Conservation (phyloP, 148 eudicot species). For the Linanthus parryae region DNA sequence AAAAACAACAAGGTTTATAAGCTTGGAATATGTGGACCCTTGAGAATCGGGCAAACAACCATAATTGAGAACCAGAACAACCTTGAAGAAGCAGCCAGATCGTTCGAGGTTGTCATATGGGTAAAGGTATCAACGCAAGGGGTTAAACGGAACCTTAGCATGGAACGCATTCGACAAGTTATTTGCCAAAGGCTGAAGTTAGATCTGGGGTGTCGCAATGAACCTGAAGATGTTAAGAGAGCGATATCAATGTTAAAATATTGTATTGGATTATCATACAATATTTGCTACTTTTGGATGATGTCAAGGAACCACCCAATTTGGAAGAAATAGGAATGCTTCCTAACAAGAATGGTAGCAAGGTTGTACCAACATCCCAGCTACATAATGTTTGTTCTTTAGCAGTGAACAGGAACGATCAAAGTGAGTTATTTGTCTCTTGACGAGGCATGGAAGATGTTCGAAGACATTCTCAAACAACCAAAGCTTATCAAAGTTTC, state of each 20-base stretch:
- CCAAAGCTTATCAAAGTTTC: not conserved
- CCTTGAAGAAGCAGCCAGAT: constrained; percentile 6
- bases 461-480: not conserved
- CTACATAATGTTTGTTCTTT: not conserved
- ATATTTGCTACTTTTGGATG: constrained; percentile 17
- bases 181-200: constrained; percentile 3
- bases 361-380: constrained; percentile 14
- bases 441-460: constrained; percentile 13
- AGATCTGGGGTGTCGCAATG: not conserved
- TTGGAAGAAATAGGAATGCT: constrained; percentile 8
- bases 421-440: constrained; percentile 3
- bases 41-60: constrained; percentile 16
- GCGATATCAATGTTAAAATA: constrained; percentile 2
- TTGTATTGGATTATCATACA: not conserved
- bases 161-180: not conserved
- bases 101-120: constrained; percentile 14
- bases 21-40: constrained; percentile 3
- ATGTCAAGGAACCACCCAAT: constrained; percentile 9
- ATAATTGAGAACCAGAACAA: constrained; percentile 15
- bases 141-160: constrained; percentile 3
- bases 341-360: constrained; percentile 2
- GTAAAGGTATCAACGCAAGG: constrained; percentile 11
- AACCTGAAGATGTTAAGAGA: not conserved
- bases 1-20: constrained; percentile 4
- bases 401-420: not conserved